Conservation (phyloP, 2,329 filamentous ascomycete genomes). For the Aspergillus sp. region DNA sequence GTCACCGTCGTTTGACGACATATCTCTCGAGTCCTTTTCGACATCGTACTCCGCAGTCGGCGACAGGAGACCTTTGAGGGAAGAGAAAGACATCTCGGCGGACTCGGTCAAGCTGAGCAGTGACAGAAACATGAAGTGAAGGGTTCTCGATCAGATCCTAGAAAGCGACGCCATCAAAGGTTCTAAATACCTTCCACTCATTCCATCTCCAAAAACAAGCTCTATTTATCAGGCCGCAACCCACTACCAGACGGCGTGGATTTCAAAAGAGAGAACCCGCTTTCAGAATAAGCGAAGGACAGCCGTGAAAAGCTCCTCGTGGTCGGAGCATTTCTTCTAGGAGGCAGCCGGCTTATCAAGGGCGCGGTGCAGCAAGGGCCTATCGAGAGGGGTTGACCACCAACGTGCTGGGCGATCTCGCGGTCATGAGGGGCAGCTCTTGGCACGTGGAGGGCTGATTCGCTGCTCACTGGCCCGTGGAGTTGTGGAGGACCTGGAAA, state of each 20-base stretch:
- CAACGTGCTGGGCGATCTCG: constrained; percentile 25
- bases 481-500: not conserved
- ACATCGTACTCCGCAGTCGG: constrained; percentile 30
- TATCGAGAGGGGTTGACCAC: constrained; percentile 26
- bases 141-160: not conserved
- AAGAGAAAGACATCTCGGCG: constrained; percentile 36
- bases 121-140: not conserved
- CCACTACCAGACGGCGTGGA: constrained; percentile 13
- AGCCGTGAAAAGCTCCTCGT: constrained; percentile 2
- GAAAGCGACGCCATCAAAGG: not conserved
- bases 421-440: constrained; percentile 23
- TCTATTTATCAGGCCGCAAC: not conserved
- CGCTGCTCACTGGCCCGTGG: constrained; percentile 13
- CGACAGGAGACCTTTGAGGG: constrained; percentile 35
- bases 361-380: constrained; percentile 16
- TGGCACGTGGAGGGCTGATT: constrained; percentile 29
- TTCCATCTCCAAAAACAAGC: constrained; percentile 1
- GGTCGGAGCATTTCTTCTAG: not conserved
- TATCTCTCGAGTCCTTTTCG: constrained; percentile 32
- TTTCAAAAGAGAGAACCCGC: constrained; percentile 8
- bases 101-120: not conserved
- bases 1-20: constrained; percentile 19
- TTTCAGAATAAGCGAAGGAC: not conserved
- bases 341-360: constrained; percentile 18
- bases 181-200: not conserved